Conservation (phyloP, 2,329 filamentous ascomycete species). For the Monosporascus cannonballus region DNA sequence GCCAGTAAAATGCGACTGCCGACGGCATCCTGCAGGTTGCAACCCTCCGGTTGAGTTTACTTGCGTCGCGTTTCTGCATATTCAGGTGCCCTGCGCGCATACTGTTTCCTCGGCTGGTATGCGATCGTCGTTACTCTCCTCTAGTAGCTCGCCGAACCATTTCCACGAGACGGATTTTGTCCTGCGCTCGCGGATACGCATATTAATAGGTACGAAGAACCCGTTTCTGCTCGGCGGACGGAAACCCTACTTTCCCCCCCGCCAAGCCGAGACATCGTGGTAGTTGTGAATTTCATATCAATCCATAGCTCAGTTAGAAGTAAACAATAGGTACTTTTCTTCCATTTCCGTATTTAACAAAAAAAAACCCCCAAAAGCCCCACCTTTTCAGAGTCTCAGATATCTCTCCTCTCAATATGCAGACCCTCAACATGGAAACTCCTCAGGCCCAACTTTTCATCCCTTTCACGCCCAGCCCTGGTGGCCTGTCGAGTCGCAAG, state of each 20-base stretch:
- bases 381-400: too few relatives aligned
- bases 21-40: background rate
- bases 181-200: background rate
- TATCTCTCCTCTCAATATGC: background rate
- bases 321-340: background rate
- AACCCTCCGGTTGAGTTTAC: background rate
- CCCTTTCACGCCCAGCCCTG: conserved; percentile 16
- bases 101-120: background rate
- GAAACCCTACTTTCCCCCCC: background rate
- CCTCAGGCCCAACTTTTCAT: conserved; percentile 14
- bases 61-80: background rate
- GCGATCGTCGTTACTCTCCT: background rate
- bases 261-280: too few relatives aligned
- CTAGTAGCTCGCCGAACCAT: background rate
- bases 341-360: too few relatives aligned
- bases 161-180: background rate
- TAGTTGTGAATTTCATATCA: too few relatives aligned
- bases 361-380: too few relatives aligned
- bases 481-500: conserved; percentile 18
- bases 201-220: background rate
- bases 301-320: background rate
- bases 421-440: conserved; percentile 9
- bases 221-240: background rate
- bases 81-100: background rate
- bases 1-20: background rate